Percentiles rank a stretch among this genome's conserved stretches.
Conservation (phyloP, 495 filamentous ascomycete genomes). For the Annulohypoxylon maeteangense region DNA sequence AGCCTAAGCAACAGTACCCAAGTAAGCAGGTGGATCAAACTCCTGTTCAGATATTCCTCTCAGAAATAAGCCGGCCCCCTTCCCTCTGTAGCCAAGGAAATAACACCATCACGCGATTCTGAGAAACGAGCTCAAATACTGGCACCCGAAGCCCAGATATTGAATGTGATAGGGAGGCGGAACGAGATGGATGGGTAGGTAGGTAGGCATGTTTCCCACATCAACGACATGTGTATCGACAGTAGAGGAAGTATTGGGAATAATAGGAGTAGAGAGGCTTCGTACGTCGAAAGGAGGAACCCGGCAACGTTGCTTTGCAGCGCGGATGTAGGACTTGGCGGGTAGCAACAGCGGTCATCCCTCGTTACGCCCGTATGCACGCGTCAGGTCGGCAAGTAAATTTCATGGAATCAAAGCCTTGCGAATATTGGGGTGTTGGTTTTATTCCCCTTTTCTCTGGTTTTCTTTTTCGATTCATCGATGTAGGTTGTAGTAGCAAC, state of each 20-base stretch:
- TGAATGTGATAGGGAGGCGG: background rate
- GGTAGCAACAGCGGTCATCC: background rate
- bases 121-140: background rate
- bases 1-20: no score
- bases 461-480: conserved; percentile 18
- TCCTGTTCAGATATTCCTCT: background rate
- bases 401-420: background rate
- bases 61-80: background rate
- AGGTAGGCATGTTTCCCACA: background rate
- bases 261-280: background rate
- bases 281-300: background rate
- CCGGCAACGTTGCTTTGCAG: conserved; percentile 28
- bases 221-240: background rate
- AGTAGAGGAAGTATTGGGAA: background rate
- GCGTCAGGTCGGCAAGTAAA: conserved; percentile 12
- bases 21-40: background rate
- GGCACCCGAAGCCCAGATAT: background rate
- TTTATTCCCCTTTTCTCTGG: background rate
- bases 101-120: background rate
- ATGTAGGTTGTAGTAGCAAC: conserved; percentile 6
- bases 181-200: background rate
- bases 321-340: conserved; percentile 22
- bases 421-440: conserved; percentile 8
- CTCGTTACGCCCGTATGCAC: background rate
- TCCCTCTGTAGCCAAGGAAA: background rate